phyloP scores from a whole-genome alignment of 2,329 filamentous ascomycete species.

The Ceratocystis smalleyi region DNA sequence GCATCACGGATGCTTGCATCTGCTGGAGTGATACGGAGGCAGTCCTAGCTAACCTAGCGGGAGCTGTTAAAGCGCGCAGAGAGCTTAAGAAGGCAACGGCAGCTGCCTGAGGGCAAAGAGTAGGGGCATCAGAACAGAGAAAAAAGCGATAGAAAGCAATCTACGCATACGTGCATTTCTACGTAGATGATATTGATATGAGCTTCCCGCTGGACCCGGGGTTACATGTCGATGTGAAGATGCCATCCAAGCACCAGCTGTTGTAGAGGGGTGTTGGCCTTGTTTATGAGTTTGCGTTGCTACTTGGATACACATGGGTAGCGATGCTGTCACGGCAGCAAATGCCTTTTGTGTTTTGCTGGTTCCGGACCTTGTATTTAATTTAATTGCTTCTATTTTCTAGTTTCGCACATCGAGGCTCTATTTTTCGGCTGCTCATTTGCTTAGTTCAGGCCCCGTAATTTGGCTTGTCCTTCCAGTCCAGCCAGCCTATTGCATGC shows the following conservation, averaged over 20 bases:
- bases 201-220: too few species aligned
- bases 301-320: too few species aligned
- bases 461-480: background rate
- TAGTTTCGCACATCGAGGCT: background rate
- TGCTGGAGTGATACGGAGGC: constrained; percentile 77
- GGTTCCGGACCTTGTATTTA: background rate
- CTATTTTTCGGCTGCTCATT: background rate
- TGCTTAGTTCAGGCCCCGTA: too few species aligned
- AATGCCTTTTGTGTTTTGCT: background rate
- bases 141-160: constrained; percentile 17
- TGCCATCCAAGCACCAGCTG: background rate
- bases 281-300: too few species aligned
- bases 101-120: background rate
- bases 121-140: background rate
- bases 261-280: background rate
- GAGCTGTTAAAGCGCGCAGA: constrained; percentile 62
- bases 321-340: too few species aligned
- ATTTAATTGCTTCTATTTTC: background rate
- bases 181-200: background rate
- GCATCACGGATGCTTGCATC: constrained; percentile 96
- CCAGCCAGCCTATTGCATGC: constrained; percentile 15
- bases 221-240: background rate
- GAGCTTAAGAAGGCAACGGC: constrained; percentile 22
- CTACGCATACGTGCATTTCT: background rate
- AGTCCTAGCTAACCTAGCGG: constrained; percentile 62